Conservation (phyloP, 345 rosid species). For the Geranium brycei region DNA sequence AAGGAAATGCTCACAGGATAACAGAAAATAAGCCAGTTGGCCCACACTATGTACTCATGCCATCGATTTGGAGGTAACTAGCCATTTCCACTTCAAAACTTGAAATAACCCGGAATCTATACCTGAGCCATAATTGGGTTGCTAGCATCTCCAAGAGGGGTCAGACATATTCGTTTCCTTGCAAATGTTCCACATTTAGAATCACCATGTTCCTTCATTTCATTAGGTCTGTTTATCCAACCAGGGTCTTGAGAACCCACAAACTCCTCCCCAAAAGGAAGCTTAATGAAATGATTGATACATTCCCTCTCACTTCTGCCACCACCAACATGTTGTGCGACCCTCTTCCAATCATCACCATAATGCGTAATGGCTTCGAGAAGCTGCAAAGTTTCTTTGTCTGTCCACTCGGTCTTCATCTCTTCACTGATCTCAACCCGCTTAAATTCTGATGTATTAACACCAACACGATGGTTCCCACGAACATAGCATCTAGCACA, state of each 20-base stretch:
- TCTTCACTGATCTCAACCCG: conserved; percentile 75
- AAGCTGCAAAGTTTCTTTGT: conserved; percentile 66
- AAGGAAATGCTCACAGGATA: not conserved
- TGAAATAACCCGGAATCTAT: conserved; percentile 8
- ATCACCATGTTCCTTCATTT: conserved; percentile 18
- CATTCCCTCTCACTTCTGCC: conserved; percentile 88
- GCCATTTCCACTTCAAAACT: not conserved
- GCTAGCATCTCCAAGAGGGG: conserved; percentile 91
- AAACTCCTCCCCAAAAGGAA: conserved; percentile 74
- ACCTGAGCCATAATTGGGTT: conserved; percentile 99
- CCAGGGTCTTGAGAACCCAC: conserved; percentile 30
- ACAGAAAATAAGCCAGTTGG: not conserved
- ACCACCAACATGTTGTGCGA: conserved; percentile 67
- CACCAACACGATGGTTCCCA: conserved; percentile 65
- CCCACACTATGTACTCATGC: not conserved
- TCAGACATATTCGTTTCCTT: conserved; percentile 45
- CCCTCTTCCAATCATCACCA: conserved; percentile 88
- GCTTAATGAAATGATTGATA: conserved; percentile 62
- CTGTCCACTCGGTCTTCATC: conserved; percentile 57
- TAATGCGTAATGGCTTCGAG: conserved; percentile 68
- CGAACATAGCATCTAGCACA: conserved; percentile 95
- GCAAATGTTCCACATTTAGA: conserved; percentile 31
- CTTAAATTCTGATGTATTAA: conserved; percentile 69
- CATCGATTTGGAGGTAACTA: not conserved
- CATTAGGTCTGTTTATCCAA: conserved; percentile 22